Evolutionary conservation across 805 yeast genomes (phyloP).

Genomic region (Citeromyces matritensis): DNA sequence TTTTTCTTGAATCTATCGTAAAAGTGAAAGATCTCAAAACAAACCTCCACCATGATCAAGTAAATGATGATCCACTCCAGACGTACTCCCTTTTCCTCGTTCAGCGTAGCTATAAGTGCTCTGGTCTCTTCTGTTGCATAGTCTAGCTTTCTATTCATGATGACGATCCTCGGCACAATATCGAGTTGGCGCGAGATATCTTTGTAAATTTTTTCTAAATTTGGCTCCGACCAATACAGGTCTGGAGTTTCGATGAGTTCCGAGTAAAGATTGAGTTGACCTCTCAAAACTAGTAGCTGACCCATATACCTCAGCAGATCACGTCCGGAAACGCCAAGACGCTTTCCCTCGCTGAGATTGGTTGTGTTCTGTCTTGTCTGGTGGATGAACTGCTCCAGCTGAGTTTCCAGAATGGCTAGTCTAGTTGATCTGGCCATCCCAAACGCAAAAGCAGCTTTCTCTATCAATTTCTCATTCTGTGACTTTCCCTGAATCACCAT

Average conservation of each 20-base stretch:
- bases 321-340: constrained; percentile 32
- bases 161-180: constrained; percentile 60
- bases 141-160: constrained; percentile 74
- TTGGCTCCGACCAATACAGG: constrained; percentile 85
- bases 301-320: constrained; percentile 65
- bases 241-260: constrained; percentile 90
- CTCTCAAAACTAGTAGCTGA: constrained; percentile 57
- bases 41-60: constrained; percentile 72
- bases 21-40: constrained; percentile 67
- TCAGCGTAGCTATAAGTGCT: constrained; percentile 58
- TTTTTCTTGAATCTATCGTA: constrained; percentile 49
- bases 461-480: constrained; percentile 35
- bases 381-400: constrained; percentile 53
- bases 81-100: constrained; percentile 61
- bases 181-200: constrained; percentile 61
- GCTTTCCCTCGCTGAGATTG: constrained; percentile 45
- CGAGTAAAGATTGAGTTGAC: constrained; percentile 71
- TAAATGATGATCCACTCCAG: constrained; percentile 83
- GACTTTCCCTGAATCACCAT: constrained; percentile 44
- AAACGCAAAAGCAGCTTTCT: constrained; percentile 79
- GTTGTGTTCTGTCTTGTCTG: constrained; percentile 53
- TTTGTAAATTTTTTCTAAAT: constrained; percentile 61
- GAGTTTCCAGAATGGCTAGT: constrained; percentile 62
- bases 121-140: constrained; percentile 83
- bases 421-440: constrained; percentile 82